A percentile compares a stretch with the other conserved stretches of the same genome.
These are phyloP conservation scores for Saccharomyces uvarum DNA, from an alignment of 1,139 yeast genomes.

Conservation along the genomic window DNA sequence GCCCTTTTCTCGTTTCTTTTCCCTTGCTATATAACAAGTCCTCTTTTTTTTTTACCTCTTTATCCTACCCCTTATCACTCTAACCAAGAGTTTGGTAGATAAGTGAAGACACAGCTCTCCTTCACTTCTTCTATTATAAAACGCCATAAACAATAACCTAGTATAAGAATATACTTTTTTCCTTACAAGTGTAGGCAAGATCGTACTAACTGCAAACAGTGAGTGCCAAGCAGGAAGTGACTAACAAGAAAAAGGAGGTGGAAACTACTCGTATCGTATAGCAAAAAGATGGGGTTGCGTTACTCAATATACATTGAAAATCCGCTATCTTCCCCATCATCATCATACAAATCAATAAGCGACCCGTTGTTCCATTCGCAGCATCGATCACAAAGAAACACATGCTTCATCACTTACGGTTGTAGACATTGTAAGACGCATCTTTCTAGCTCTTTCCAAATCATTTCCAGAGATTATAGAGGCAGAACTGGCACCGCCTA, in stretches of 20 bases:
- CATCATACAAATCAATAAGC: background rate
- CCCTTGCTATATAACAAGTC: background rate
- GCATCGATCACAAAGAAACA: slow-evolving; percentile 5
- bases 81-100: background rate
- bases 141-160: background rate
- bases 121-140: background rate
- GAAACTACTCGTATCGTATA: background rate
- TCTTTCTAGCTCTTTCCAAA: slow-evolving; percentile 34
- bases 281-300: slow-evolving; percentile 34
- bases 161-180: background rate
- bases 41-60: background rate
- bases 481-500: slow-evolving; percentile 40
- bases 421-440: slow-evolving; percentile 39
- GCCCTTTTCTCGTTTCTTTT: background rate
- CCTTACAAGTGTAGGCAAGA: background rate
- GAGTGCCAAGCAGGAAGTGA: background rate
- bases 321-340: background rate
- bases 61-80: background rate
- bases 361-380: background rate
- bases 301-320: slow-evolving; percentile 34
- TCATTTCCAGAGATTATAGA: slow-evolving; percentile 37
- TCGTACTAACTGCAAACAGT: background rate
- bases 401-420: slow-evolving; percentile 33
- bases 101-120: background rate
- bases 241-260: background rate